phyloP scores from a whole-genome alignment of 2,329 filamentous ascomycete species.

The Hypomyces perniciosus region DNA sequence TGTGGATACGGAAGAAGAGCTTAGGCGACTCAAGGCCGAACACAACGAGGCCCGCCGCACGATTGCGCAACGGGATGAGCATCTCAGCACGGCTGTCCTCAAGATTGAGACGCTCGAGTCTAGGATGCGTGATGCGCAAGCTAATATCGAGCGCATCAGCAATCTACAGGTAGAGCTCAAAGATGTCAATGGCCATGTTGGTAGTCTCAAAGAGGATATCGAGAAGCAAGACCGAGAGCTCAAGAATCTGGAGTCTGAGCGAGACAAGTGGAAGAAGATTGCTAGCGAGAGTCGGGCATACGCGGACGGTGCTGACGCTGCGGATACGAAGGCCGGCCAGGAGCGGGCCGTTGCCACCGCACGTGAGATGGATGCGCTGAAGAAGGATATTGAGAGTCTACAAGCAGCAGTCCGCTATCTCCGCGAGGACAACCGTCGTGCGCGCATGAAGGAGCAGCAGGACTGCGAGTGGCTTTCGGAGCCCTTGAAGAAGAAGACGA shows the following conservation, averaged over 20 bases:
- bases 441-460: conserved; percentile 51
- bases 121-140: conserved; percentile 74
- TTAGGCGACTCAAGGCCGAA: conserved; percentile 73
- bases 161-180: conserved; percentile 58
- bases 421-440: conserved; percentile 59
- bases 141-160: conserved; percentile 65
- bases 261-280: conserved; percentile 66
- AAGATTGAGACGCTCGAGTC: conserved; percentile 91
- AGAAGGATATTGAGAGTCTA: conserved; percentile 59
- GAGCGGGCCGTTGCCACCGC: conserved; percentile 64
- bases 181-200: conserved; percentile 43
- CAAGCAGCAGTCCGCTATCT: conserved; percentile 63
- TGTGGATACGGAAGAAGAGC: conserved; percentile 77
- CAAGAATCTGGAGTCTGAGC: conserved; percentile 57
- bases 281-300: conserved; percentile 56
- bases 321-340: conserved; percentile 51
- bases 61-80: conserved; percentile 69
- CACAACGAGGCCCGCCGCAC: conserved; percentile 69
- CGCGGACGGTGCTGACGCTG: conserved; percentile 46
- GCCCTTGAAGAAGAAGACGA: conserved; percentile 47
- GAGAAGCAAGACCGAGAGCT: conserved; percentile 63
- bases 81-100: conserved; percentile 78
- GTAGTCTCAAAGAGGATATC: conserved; percentile 55
- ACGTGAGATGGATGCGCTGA: conserved; percentile 66
- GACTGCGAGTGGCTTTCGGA: conserved; percentile 55